Evolutionary conservation across 139 green algal species (phyloP), one percentile per base, ranked within the genome.

Genomic region (Closterium sp.): DNA sequence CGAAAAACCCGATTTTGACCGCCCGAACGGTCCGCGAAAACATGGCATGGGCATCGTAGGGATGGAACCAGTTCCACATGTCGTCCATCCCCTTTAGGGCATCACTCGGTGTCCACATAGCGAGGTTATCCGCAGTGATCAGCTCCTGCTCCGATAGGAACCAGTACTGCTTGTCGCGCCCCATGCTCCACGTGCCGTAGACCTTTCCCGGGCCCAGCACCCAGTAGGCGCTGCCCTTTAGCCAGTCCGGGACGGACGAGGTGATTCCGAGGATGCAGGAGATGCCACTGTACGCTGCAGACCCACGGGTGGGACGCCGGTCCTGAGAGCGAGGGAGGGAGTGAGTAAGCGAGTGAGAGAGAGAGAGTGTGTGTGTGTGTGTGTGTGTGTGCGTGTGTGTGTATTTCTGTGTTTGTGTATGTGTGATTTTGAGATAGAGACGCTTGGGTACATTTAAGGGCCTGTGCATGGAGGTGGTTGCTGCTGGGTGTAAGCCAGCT

Each of bases 31-130:
- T 87, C 84, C 84, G 12, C 1, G 33, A 83, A 69, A 87, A 87
- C 84, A 87, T 87, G 19, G 84, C 84, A 69, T 87, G 84, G 25
- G 33, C 33, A 87, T 87, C 84, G 16, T 87, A 87, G 19, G 84
- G 84, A 87, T 87, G 84, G 12, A 87, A 87, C 84, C 84, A 87
- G 84, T 87, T 87, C 84, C 84, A 87, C 84, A 87, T 87, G 33
- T 35, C 33, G 33, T 87, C 84, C 84, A 87, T 87, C 33, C 84
- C 84, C 84, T 87, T 87, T 35, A 87, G 25, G 25, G 84, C 84
- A 19, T 34, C 84, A 87, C 33, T 35, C 33, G 33, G 33, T 34
- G 33, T 87, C 84, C 84, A 87, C 33, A 87, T 34, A 34, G 33
- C 33, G 84, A 34, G 33, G 84, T 87, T 87, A 35, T 87, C 33